A percentile compares a stretch with the other conserved stretches of the same genome.
phyloP scores from a whole-genome alignment of 1,284 basidiomycete species.

The Boletus sp. region DNA sequence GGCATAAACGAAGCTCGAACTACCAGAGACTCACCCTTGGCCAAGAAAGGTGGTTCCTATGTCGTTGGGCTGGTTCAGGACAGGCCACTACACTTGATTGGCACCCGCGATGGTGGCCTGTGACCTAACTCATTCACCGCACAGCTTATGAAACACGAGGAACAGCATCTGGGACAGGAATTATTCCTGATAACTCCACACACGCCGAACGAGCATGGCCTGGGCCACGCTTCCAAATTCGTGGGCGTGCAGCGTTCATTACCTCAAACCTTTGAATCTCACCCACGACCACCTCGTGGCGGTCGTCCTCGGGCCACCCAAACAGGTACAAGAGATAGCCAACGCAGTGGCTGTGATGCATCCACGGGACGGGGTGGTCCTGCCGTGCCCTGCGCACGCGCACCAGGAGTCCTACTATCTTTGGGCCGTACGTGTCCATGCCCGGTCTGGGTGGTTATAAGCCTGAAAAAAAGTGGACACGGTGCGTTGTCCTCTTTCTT shows the following conservation, averaged over 20 bases:
- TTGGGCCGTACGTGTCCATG: conserved; percentile 22
- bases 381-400: conserved; percentile 19
- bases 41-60: too few species aligned
- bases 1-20: too few species aligned
- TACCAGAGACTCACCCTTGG: too few species aligned
- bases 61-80: too few species aligned
- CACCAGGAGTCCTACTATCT: conserved; percentile 22
- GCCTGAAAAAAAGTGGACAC: conserved; percentile 5
- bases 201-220: conserved; percentile 20
- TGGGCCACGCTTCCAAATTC: conserved; percentile 4
- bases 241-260: conserved; percentile 19
- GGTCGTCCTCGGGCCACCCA: conserved; percentile 8
- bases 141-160: conserved; percentile 8
- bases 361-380: conserved; percentile 11
- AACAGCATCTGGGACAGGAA: not conserved
- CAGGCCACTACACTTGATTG: too few species aligned
- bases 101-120: too few species aligned
- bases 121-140: conserved; percentile 17
- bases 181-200: not conserved
- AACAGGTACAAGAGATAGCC: conserved; percentile 7
- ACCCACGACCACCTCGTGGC: conserved; percentile 17
- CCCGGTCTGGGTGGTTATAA: conserved; percentile 25
- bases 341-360: conserved; percentile 3
- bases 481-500: conserved; percentile 9
- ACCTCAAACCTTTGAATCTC: conserved; percentile 19